Evolutionary conservation across 805 yeast species (phyloP).

Genomic region (Cyberlindnera mrakii): DNA sequence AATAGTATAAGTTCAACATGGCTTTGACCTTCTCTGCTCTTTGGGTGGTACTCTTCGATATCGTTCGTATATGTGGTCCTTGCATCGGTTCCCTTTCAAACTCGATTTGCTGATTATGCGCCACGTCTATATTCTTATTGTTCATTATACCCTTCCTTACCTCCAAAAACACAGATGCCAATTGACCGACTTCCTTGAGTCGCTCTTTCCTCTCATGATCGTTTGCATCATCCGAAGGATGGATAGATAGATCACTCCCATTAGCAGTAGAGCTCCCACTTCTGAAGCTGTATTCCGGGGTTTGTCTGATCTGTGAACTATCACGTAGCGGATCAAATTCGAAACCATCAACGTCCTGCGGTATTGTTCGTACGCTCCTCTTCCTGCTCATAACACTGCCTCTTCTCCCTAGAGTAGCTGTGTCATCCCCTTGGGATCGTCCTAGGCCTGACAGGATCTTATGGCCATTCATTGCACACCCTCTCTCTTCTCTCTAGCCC

Average conservation of each 20-base stretch:
- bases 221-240: neutral
- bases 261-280: slow-evolving; percentile 5
- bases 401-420: too few species aligned
- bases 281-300: slow-evolving; percentile 1
- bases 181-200: slow-evolving; percentile 29
- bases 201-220: slow-evolving; percentile 10
- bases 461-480: neutral
- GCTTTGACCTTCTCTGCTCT: slow-evolving; percentile 46
- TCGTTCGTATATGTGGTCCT: slow-evolving; percentile 15
- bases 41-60: slow-evolving; percentile 31
- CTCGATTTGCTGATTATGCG: slow-evolving; percentile 13
- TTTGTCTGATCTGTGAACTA: neutral
- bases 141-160: slow-evolving; percentile 36
- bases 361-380: too few species aligned
- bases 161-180: slow-evolving; percentile 36
- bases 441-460: neutral
- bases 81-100: slow-evolving; percentile 16
- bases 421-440: neutral
- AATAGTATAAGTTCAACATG: slow-evolving; percentile 25
- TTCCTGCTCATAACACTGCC: too few species aligned
- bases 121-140: slow-evolving; percentile 34
- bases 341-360: slow-evolving; percentile 12
- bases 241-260: neutral
- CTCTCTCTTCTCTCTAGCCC: too few species aligned
- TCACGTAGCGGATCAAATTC: slow-evolving; percentile 19